These are phyloP conservation scores for Apiotrichum akiyoshidainum DNA, from an alignment of 1,284 basidiomycete species.

Conservation along the genomic window DNA sequence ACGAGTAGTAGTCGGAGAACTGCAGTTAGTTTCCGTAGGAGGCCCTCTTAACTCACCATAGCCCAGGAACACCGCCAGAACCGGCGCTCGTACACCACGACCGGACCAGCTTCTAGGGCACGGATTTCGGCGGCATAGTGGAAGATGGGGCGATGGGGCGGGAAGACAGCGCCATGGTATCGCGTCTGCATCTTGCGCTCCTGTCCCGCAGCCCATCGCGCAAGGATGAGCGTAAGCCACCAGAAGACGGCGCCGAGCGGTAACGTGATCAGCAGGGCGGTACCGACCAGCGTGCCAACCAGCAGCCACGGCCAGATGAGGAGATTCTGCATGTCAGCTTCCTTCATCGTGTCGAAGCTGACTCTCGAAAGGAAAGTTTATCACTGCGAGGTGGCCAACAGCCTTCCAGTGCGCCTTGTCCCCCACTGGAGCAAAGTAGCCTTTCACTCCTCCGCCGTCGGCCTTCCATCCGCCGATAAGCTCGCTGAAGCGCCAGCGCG, in stretches of 20 bases:
- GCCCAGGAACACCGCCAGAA: slow-evolving; percentile 47
- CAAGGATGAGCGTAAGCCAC: slow-evolving; percentile 48
- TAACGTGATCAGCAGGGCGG: slow-evolving; percentile 47
- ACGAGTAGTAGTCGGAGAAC: slow-evolving; percentile 48
- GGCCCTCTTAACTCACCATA: slow-evolving; percentile 37
- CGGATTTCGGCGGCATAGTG: slow-evolving; percentile 23
- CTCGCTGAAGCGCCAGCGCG: background rate
- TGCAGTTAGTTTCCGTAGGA: slow-evolving; percentile 7
- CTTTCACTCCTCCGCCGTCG: slow-evolving; percentile 2
- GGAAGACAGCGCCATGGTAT: slow-evolving; percentile 1
- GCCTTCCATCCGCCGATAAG: slow-evolving; percentile 8
- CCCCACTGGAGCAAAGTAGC: slow-evolving; percentile 39
- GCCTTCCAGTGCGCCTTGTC: slow-evolving; percentile 37
- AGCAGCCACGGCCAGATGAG: slow-evolving; percentile 47
- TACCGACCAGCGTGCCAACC: slow-evolving; percentile 46
- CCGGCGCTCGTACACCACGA: slow-evolving; percentile 40
- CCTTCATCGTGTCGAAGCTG: too few species aligned
- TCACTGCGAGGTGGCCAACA: slow-evolving; percentile 37
- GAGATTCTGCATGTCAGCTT: slow-evolving; percentile 33
- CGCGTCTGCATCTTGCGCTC: slow-evolving; percentile 29
- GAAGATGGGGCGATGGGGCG: slow-evolving; percentile 28
- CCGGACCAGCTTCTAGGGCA: background rate
- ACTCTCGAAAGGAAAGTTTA: slow-evolving; percentile 50
- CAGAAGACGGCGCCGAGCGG: slow-evolving; percentile 48
- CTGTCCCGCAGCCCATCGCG: slow-evolving; percentile 42